Evolutionary conservation across 78 protist genomes (phyloP), one percentile per base, ranked within the genome.

Genomic region (Diacronema lutheri): DNA sequence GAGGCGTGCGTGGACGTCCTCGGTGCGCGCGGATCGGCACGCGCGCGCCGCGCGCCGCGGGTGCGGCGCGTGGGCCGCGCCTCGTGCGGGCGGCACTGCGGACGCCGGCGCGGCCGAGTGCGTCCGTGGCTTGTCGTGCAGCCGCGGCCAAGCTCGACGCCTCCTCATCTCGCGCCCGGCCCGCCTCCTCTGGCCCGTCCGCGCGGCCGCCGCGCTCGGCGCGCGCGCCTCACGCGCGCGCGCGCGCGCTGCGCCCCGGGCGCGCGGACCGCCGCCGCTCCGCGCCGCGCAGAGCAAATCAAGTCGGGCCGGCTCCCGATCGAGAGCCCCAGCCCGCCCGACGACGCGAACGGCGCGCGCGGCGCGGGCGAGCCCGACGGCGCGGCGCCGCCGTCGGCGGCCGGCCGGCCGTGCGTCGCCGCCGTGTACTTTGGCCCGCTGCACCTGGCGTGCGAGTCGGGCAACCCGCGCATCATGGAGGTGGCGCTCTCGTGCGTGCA

Each of bases 401-500:
- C n/a, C 71, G 64, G 66, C 31, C n/a, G n/a, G n/a, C n/a, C n/a
- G n/a, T n/a, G n/a, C n/a, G n/a, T 44, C 50, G 7, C 50, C 50
- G 50, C 50, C 50, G 50, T 44, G 64, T 60, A 40, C 87, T 74
- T 85, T 13, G 74, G 74, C 16, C 89, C 89, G 38, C 73, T 85
- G 5, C 37, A 29, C 56, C 74, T 85, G 19, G 95, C 95, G 38
- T 92, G 89, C 46, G 95, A 92, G 79, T 76, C 92, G 31, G 90
- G 81, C 57, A 71, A 77, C 41, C 82, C 93, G 10, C 88, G 89
- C 35, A 35, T 92, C 29, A 78, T 92, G 88, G 83, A 73, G 31
- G 16, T 41, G 20, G 56, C 79, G 57, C 57, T 71, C 29, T 33
- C 10, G 50, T 71, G 79, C 57, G 41, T 41, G 29, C 69, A 92